Base-by-base conservation (phyloP, 179 eudicot genomes). In the Sideroxylon spinosum region DNA sequence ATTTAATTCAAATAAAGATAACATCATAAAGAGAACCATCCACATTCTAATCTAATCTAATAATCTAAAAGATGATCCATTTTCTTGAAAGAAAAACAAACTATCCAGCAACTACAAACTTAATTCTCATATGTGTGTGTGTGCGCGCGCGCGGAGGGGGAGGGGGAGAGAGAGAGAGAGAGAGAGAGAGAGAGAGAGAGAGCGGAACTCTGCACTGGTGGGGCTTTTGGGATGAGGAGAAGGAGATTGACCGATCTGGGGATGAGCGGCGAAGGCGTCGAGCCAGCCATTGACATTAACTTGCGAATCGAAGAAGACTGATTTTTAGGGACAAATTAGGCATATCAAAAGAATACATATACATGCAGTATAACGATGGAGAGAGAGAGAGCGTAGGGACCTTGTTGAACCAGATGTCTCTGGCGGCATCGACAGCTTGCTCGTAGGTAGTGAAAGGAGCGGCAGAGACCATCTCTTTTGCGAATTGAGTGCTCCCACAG, bases 221-320 rank as follows among this genome's bases (percentile, higher is more conserved):
- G 76, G 76, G 50, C 65, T 78, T 22, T n/a, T 46, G 79, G 84
- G 85, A 17, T 80, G 64, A 26, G 71, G n/a, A 7, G 95, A 75
- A 71, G 86, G 85, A 65, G 82, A 71, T 82, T 87, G 81, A 16
- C 98, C 97, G 74, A 94, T 91, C 77, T 87, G 90, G 57, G 97
- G 97, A 89, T 95, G 97, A 84, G 93, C 92, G 0, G 92, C 82
- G 63, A 95, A 93, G 1, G 98, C 97, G 82, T 95, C 97, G 60
- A 93, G 92, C 98, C 97, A 95, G 61, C 98, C 97, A 84, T 74
- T 82, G 53, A 95, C 95, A 86, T 93, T 97, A 76, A 95, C 97
- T 97, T 94, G 74, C 71, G 60, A 56, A 77, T 19, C 75, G 73
- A 68, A 70, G 16, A 64, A 60, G 14, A 61, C 75, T n/a, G n/a